phyloP scores from a whole-genome alignment of 192 early-diverging fungal species.

The Coemansia sp. region DNA sequence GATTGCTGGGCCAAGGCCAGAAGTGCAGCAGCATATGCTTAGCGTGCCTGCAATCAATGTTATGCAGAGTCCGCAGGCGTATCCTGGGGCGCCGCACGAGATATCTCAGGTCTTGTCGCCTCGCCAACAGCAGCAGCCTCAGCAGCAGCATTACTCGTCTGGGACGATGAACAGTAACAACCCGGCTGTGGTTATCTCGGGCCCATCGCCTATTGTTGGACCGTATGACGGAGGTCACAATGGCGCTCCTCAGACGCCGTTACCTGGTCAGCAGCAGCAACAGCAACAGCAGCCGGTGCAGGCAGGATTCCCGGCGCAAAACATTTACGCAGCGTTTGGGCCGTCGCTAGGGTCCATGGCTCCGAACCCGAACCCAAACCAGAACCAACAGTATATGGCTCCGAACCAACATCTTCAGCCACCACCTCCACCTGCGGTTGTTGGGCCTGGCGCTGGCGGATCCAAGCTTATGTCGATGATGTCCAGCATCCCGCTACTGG shows the following conservation, averaged over 20 bases:
- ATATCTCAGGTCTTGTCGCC: not conserved
- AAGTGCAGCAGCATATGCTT: not conserved
- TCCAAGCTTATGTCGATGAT: conserved; percentile 42
- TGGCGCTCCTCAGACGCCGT: conserved; percentile 18
- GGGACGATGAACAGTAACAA: not conserved
- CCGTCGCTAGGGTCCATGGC: conserved; percentile 14
- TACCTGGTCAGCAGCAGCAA: conserved; percentile 31
- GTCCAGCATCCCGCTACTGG: conserved; percentile 40
- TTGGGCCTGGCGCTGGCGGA: not conserved
- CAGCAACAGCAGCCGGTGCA: conserved; percentile 15
- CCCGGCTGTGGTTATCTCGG: not conserved
- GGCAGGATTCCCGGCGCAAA: conserved; percentile 1
- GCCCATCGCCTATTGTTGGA: not conserved
- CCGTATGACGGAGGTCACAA: not conserved
- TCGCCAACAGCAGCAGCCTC: conserved; percentile 14
- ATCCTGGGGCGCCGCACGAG: conserved; percentile 3
- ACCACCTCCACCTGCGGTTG: conserved; percentile 8
- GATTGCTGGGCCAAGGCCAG: not conserved
- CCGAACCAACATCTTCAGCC: not conserved
- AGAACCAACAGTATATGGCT: conserved; percentile 7
- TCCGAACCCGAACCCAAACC: not conserved
- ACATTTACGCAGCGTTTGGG: not conserved
- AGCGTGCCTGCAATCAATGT: conserved; percentile 14
- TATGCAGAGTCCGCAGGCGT: conserved; percentile 21
- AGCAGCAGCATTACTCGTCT: conserved; percentile 7